A percentile compares a stretch with the other conserved stretches of the same genome.
Evolutionary conservation across 352 stramenopile species (phyloP).

Genomic region (Phytophthora sp.): DNA sequence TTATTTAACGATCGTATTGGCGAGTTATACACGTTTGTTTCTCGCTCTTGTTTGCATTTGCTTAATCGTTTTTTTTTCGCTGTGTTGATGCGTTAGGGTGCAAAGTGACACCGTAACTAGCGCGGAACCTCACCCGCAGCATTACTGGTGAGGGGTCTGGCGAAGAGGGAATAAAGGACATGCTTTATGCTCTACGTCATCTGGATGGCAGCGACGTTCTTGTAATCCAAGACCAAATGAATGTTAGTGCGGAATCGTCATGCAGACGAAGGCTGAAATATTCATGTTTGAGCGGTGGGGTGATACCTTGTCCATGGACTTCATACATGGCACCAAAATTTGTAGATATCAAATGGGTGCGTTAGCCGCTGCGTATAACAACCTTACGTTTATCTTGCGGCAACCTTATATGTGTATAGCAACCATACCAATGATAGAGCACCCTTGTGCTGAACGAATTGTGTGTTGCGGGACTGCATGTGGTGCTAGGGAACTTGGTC

Average conservation of each 20-base stretch:
- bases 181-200: constrained; percentile 19
- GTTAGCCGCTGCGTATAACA: not conserved
- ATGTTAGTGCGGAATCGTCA: constrained; percentile 14
- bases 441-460: not conserved
- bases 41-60: too few relatives aligned
- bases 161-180: constrained; percentile 17
- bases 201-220: too few relatives aligned
- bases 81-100: too few relatives aligned
- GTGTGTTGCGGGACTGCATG: not conserved
- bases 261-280: constrained; percentile 25
- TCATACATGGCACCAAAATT: constrained; percentile 35
- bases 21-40: not conserved
- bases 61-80: too few relatives aligned
- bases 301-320: constrained; percentile 34
- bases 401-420: not conserved
- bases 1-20: constrained; percentile 18
- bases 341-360: constrained; percentile 23
- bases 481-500: not conserved
- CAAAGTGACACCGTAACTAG: too few relatives aligned
- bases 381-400: too few relatives aligned
- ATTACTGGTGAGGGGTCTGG: not conserved
- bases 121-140: too few relatives aligned
- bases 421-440: not conserved
- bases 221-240: constrained; percentile 27
- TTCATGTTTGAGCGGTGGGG: constrained; percentile 25